These are phyloP conservation scores for Rubia occidens DNA, from an alignment of 305 asterid species.

Conservation along the genomic window DNA sequence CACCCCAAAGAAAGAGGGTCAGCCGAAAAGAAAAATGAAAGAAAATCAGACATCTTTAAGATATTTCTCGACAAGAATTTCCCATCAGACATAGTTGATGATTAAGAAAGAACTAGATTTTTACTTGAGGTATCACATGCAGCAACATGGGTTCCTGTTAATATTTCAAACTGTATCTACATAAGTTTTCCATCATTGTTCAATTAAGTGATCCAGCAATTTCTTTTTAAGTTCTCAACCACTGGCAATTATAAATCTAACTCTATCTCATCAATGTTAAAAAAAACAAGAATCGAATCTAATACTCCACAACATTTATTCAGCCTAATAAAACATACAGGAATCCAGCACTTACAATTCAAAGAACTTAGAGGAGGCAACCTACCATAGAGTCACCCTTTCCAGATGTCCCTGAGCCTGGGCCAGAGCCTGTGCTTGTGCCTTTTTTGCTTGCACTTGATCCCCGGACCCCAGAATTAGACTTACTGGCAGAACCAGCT, in stretches of 20 bases:
- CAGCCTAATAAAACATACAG: not conserved
- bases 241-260: not conserved
- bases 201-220: not conserved
- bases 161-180: not conserved
- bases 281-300: not conserved
- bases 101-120: not conserved
- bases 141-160: not conserved
- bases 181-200: not conserved
- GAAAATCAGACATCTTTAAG: not conserved
- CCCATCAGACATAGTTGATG: not conserved
- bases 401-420: conserved; percentile 43
- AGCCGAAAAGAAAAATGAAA: too few relatives aligned
- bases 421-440: conserved; percentile 34
- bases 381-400: conserved; percentile 69
- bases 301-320: not conserved
- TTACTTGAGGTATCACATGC: not conserved
- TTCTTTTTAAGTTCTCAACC: not conserved
- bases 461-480: conserved; percentile 54
- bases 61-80: not conserved
- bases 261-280: not conserved
- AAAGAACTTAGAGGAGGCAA: conserved; percentile 2
- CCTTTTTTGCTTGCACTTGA: conserved; percentile 72
- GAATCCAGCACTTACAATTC: not conserved
- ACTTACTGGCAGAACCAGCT: conserved; percentile 61
- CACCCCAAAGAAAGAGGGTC: not conserved